phyloP scores from a whole-genome alignment of 2,329 filamentous ascomycete species.

The Escovopsis sp. region DNA sequence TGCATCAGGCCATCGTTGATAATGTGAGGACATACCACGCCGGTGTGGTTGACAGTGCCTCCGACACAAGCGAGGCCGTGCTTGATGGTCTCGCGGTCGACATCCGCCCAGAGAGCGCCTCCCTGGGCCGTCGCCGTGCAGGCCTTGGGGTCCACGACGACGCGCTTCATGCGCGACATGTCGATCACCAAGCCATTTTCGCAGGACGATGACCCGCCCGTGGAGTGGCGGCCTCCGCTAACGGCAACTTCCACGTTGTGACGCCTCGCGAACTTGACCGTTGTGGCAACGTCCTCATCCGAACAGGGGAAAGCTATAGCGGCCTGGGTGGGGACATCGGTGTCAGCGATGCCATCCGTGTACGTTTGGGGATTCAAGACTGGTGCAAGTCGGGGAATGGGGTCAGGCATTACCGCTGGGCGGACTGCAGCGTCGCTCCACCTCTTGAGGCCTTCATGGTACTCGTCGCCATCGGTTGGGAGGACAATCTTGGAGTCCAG shows the following conservation, averaged over 20 bases:
- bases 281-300: constrained; percentile 16
- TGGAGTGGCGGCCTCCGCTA: constrained; percentile 39
- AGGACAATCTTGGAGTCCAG: background rate
- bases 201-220: constrained; percentile 31
- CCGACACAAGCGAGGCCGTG: constrained; percentile 41
- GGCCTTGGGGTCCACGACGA: constrained; percentile 21
- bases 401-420: background rate
- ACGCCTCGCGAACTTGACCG: constrained; percentile 10
- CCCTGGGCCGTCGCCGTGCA: constrained; percentile 32
- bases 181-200: constrained; percentile 37
- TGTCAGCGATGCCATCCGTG: background rate
- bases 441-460: background rate
- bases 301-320: constrained; percentile 24
- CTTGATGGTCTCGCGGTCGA: constrained; percentile 32
- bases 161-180: constrained; percentile 31
- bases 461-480: background rate
- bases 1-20: no score
- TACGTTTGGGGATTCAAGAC: no score
- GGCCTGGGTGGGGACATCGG: constrained; percentile 13
- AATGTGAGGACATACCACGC: constrained; percentile 24
- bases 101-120: constrained; percentile 36
- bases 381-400: no score
- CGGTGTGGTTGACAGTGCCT: constrained; percentile 47
- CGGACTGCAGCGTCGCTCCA: background rate
- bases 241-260: constrained; percentile 33